Conservation (phyloP, 495 filamentous ascomycete genomes). For the Xylaria cubensis region DNA sequence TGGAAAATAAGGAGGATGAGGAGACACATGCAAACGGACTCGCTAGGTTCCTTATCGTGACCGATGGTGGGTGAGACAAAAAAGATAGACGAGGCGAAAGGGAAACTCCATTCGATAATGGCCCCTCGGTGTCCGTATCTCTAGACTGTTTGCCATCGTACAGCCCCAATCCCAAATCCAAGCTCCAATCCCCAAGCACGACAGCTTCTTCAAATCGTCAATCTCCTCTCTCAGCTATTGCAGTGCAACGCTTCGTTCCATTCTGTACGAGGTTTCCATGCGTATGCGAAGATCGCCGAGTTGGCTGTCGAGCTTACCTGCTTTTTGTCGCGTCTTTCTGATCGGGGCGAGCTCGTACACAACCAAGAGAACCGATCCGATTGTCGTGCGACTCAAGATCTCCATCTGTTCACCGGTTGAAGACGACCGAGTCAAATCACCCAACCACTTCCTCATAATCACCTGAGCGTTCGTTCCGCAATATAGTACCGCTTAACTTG, state of each 20-base stretch:
- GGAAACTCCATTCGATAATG: not conserved
- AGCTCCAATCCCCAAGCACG: constrained; percentile 14
- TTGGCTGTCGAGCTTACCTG: constrained; percentile 15
- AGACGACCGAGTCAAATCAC: constrained; percentile 26
- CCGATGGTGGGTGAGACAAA: not conserved
- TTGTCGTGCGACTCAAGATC: constrained; percentile 26
- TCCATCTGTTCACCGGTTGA: constrained; percentile 26
- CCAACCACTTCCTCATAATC: constrained; percentile 5
- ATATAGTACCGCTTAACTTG: not conserved
- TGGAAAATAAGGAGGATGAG: not conserved
- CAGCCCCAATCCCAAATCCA: constrained; percentile 19
- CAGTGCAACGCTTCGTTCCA: constrained; percentile 20
- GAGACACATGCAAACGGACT: not conserved
- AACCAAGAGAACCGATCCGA: constrained; percentile 17
- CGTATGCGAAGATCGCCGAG: constrained; percentile 24
- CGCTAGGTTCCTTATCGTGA: not conserved
- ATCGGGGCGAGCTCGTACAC: constrained; percentile 1
- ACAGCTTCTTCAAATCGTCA: constrained; percentile 1
- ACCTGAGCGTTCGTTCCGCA: not conserved
- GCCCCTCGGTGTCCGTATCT: constrained; percentile 15
- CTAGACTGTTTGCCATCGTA: constrained; percentile 23
- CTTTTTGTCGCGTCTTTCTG: constrained; percentile 9
- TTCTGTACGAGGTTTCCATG: constrained; percentile 22
- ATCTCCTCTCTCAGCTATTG: constrained; percentile 6
- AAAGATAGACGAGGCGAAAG: not conserved